Base-by-base conservation (phyloP, 2,329 filamentous ascomycete species). In the Paramyrothecium roridum region DNA sequence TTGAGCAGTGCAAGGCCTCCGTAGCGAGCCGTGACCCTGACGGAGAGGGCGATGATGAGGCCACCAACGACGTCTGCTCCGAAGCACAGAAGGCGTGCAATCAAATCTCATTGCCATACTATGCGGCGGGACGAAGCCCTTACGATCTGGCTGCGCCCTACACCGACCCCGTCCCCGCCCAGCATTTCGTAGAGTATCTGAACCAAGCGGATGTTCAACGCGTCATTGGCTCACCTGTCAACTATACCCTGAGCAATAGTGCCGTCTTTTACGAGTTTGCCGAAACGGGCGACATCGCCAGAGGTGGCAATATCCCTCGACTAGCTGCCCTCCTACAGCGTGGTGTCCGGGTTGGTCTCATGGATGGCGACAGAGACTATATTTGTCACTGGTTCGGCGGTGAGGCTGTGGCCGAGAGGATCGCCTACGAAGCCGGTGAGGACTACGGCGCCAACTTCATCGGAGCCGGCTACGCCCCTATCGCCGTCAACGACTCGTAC, bases 331-430 rank as follows among this genome's bases (percentile, higher is more conserved):
- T 90, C 21, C 75, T 90, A 53, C 76, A 82, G 20, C 77, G 75
- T 2, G 86, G 85, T 16, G 81, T 91, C 19, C 85, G 84, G 12
- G 81, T 95, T 17, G 87, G 87, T 7, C 73, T 95, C 56, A 80
- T 92, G 54, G 90, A 93, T 67, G 83, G 83, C 23, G 83, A 86
- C 63, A 72, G 82, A 57, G 84, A 87, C 68, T 86, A 83, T 64
- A 80, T 84, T 57, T 87, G 83, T 68, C 86, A 86, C 67, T 87
- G 87, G 72, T 76, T 87, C 60, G 90, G 91, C n/a, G 90, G 89
- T 37, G 82, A 95, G 70, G 85, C 87, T 2, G 78, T 90, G 46
- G 89, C 87, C 3, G 76, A 91, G 3, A 79, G 80, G 7, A 74
- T 91, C 1, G 78, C 84, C 45, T 74, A 78, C 12, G 72, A 78